Conservation (phyloP, 2,329 filamentous ascomycete species). For the Fusarium transvaalense region DNA sequence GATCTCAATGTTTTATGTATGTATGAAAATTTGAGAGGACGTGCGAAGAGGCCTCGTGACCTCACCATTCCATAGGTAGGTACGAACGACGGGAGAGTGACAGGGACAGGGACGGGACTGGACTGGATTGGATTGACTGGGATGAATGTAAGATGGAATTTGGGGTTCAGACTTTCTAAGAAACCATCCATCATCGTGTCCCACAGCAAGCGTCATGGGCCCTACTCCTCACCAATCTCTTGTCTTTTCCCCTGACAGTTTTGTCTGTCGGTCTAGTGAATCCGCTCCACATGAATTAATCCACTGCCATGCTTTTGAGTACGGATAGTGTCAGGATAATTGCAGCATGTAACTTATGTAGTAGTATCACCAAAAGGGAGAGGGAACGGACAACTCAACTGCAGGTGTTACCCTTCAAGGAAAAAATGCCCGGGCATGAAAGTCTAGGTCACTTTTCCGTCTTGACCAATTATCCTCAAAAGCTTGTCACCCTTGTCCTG, state of each 20-base stretch:
- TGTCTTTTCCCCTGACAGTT: constrained; percentile 19
- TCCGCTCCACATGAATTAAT: constrained; percentile 24
- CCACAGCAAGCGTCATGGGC: constrained; percentile 32
- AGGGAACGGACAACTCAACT: neutral
- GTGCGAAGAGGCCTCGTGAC: constrained; percentile 37
- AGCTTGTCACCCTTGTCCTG: constrained; percentile 10
- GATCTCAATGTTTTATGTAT: neutral
- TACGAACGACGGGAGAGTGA: constrained; percentile 32
- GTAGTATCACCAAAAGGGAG: neutral
- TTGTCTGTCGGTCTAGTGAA: constrained; percentile 6
- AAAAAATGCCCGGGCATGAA: constrained; percentile 8
- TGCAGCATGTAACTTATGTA: neutral
- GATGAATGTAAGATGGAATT: constrained; percentile 22
- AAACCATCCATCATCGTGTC: constrained; percentile 17
- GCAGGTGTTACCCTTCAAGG: constrained; percentile 4
- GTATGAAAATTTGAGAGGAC: constrained; percentile 13
- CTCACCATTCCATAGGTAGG: constrained; percentile 14
- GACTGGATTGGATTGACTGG: neutral
- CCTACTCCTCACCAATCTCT: constrained; percentile 33
- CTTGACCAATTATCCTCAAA: constrained; percentile 9
- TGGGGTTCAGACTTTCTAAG: constrained; percentile 16
- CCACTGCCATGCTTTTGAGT: constrained; percentile 21
- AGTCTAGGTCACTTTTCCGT: constrained; percentile 3
- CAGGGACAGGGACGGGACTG: constrained; percentile 5
- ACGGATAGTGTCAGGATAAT: neutral